phyloP scores from a whole-genome alignment of 225 moss, liverwort and hornwort species.

The Climacium dendroides region DNA sequence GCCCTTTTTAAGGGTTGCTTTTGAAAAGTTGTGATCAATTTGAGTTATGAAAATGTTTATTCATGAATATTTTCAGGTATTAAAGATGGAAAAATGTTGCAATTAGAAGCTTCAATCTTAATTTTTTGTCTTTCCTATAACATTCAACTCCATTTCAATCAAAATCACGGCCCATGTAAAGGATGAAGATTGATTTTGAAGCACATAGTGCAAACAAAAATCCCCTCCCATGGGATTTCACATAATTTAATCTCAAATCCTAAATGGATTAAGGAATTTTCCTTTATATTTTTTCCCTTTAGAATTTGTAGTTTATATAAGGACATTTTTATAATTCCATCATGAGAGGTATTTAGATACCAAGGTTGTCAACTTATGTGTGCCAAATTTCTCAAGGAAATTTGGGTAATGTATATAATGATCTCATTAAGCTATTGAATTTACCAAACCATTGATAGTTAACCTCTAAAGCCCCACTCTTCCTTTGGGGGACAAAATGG shows the following conservation, averaged over 20 bases:
- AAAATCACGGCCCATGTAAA: not conserved
- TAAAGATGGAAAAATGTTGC: not conserved
- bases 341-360: accelerated
- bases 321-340: not conserved
- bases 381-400: not conserved
- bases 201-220: accelerated
- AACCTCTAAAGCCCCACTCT: too few relatives aligned
- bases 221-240: accelerated
- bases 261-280: not conserved
- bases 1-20: not conserved
- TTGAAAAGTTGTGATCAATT: not conserved
- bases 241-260: not conserved
- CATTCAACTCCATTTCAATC: not conserved
- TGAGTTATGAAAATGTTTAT: not conserved
- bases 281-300: not conserved
- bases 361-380: not conserved
- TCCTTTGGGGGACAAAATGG: too few relatives aligned
- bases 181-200: not conserved
- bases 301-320: accelerated
- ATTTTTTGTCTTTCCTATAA: not conserved
- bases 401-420: not conserved
- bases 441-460: not conserved
- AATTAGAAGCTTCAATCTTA: not conserved
- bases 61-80: not conserved
- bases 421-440: accelerated